These are phyloP conservation scores for Ustilago loliicola DNA, from an alignment of 1,284 basidiomycete species.

Conservation along the genomic window DNA sequence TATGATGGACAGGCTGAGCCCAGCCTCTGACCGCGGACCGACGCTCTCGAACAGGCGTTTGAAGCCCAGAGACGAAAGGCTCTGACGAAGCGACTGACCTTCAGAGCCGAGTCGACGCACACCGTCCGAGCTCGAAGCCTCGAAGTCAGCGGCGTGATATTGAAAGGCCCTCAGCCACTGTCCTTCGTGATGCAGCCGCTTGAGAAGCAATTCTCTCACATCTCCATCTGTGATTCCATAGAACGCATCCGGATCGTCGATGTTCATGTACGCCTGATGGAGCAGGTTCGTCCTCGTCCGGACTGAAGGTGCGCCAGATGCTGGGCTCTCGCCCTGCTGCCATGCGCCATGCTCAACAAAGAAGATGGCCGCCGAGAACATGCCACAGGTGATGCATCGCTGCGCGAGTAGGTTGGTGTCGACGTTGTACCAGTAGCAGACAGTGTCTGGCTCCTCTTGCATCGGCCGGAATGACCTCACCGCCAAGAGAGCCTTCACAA, in stretches of 20 bases:
- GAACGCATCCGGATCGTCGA: slow-evolving; percentile 97
- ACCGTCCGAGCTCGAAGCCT: slow-evolving; percentile 68
- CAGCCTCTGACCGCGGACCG: slow-evolving; percentile 15
- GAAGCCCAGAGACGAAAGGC: slow-evolving; percentile 87
- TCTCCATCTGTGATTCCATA: slow-evolving; percentile 89
- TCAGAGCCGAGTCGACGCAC: not conserved
- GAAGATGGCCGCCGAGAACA: slow-evolving; percentile 88
- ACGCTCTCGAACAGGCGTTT: slow-evolving; percentile 78
- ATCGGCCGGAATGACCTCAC: slow-evolving; percentile 78
- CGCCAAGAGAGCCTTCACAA: slow-evolving; percentile 85
- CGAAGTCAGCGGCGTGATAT: slow-evolving; percentile 86
- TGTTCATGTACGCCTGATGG: slow-evolving; percentile 91
- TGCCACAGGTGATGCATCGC: slow-evolving; percentile 82
- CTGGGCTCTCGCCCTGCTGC: slow-evolving; percentile 69
- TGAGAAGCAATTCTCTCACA: slow-evolving; percentile 81
- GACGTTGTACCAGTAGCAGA: slow-evolving; percentile 86
- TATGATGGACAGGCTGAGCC: not conserved
- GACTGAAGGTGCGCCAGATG: not conserved
- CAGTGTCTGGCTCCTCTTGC: slow-evolving; percentile 71
- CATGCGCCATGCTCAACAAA: slow-evolving; percentile 87
- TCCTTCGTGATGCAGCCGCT: slow-evolving; percentile 89
- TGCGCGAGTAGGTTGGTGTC: slow-evolving; percentile 81
- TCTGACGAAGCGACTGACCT: slow-evolving; percentile 16
- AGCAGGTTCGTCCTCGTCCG: slow-evolving; percentile 73
- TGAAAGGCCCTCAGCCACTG: slow-evolving; percentile 91